Evolutionary conservation across 2,329 filamentous ascomycete species (phyloP), one percentile per base, ranked within the genome.

Genomic region (Corynespora cassiicola): DNA sequence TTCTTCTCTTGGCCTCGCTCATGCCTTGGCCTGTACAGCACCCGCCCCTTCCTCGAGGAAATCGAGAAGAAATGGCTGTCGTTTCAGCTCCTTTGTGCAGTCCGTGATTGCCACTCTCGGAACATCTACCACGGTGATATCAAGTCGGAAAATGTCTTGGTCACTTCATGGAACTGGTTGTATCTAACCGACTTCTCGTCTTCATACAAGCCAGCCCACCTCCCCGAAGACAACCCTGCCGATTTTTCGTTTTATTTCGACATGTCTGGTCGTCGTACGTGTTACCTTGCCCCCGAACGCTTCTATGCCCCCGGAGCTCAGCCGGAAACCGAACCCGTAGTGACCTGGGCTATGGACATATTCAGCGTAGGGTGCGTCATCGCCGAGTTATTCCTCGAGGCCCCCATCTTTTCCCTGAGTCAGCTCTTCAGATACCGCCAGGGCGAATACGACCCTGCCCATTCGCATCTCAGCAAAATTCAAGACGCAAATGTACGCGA

Each of bases 21-120:
- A 7, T 14, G 26, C 16, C 21, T 63, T 72, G 42, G 72, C 50
- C 9, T 20, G n/a, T 7, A 32, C 42, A 95, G 94, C 70, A 99
- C 94, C 7, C 84, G 95, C 6, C 95, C 94, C 0, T 99, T 99
- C 56, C 76, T 97, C 7, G 95, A 99, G 69, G 89, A 95, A 52
- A 94, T 99, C 51, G 94, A 99, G 70, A 97, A 96, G 78, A 96
- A 95, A 74, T 99, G 94, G 94, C 80, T 99, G 33, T 88, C 92
- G 0, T 99, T 96, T 58, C 94, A 99, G 72, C 80, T 99, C 3
- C 79, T 99, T 8, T 96, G 90, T 67, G 91, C 89, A 3, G 75
- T 99, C 42, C 85, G 91, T 39, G 95, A 99, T 69, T 96, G 90
- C 58, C 94, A 99, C 67, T 79, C 87, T 18, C 81, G 87, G 30